Percentiles rank a stretch among this genome's conserved stretches.
These are phyloP conservation scores for Ogataea nonfermentans DNA, from an alignment of 805 yeast genomes.

Conservation along the genomic window DNA sequence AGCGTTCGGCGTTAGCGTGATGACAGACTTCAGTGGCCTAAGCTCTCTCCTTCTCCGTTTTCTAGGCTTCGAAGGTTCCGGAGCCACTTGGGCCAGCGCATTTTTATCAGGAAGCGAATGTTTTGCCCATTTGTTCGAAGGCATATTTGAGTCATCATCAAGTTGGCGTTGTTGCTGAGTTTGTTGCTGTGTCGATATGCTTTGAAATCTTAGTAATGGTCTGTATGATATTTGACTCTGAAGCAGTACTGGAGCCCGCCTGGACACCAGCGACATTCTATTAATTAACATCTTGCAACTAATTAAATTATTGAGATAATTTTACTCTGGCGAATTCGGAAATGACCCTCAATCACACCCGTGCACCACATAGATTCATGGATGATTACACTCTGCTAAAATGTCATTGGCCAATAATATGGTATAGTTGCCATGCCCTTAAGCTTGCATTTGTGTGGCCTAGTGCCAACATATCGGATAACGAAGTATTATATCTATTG, in stretches of 20 bases:
- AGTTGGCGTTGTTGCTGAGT: conserved; percentile 10
- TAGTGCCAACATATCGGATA: no score
- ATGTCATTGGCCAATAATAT: conserved; percentile 2
- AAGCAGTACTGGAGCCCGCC: background rate
- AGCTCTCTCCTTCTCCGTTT: conserved; percentile 55
- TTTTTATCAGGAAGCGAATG: conserved; percentile 27
- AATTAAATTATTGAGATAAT: background rate
- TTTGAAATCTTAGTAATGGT: background rate
- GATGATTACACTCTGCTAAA: background rate
- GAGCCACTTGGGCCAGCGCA: conserved; percentile 4
- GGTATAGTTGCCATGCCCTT: no score
- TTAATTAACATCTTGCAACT: conserved; percentile 2
- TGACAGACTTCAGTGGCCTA: conserved; percentile 86
- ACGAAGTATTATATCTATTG: no score
- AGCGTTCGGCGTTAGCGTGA: conserved; percentile 76
- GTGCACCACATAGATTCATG: background rate
- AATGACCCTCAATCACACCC: conserved; percentile 6
- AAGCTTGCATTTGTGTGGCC: no score
- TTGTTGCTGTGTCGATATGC: conserved; percentile 5
- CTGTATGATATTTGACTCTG: background rate
- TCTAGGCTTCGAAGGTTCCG: conserved; percentile 13
- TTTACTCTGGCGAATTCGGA: conserved; percentile 5
- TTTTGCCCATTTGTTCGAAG: conserved; percentile 29
- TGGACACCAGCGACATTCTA: conserved; percentile 1
- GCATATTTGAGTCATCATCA: conserved; percentile 11